Evolutionary conservation across 305 asterid species (phyloP).

Genomic region (Solanum hybrid): DNA sequence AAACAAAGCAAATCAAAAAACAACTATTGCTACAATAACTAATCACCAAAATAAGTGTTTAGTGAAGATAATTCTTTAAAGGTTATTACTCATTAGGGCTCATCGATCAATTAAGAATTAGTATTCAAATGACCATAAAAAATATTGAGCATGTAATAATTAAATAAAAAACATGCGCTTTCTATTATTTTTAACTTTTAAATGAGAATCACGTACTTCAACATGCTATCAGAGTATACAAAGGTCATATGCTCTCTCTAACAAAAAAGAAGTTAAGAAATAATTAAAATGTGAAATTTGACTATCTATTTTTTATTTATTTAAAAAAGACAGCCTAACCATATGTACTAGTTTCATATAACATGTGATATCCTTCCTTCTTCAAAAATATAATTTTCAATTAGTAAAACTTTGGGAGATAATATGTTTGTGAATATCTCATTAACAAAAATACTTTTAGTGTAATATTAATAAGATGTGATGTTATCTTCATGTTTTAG

Average conservation of each 20-base stretch:
- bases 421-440: neutral
- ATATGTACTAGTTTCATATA: neutral
- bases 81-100: neutral
- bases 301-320: too few relatives aligned
- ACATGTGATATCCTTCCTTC: neutral
- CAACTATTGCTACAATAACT: neutral
- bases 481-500: neutral
- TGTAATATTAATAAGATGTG: neutral
- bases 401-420: neutral
- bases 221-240: too few relatives aligned
- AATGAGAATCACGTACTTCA: neutral
- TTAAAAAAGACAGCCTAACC: neutral
- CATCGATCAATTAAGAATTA: neutral
- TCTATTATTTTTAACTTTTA: too few relatives aligned
- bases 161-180: too few relatives aligned
- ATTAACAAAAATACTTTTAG: neutral
- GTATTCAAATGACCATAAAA: neutral
- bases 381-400: neutral
- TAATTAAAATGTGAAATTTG: neutral
- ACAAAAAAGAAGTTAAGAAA: neutral
- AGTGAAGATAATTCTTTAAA: neutral
- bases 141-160: neutral
- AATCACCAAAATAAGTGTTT: neutral
- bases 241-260: neutral
- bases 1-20: neutral